Evolutionary conservation across 345 rosid genomes (phyloP).

Genomic region (Bruguiera sexangula): DNA sequence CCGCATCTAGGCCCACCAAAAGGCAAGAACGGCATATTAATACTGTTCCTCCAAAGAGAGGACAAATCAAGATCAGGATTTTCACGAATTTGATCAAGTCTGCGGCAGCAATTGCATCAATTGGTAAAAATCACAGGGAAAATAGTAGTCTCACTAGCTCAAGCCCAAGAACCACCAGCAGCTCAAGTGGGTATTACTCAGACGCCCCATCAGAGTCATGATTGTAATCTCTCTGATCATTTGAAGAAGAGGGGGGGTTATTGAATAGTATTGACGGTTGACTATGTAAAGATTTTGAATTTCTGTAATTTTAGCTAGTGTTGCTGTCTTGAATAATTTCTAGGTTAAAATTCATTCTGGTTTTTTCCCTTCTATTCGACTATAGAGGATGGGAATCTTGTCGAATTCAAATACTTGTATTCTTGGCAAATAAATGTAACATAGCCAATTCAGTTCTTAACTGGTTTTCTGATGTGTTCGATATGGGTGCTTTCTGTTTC

Average conservation of each 20-base stretch:
- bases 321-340: no score
- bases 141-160: neutral
- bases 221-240: neutral
- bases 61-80: conserved; percentile 22
- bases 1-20: neutral
- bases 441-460: no score
- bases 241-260: neutral
- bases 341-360: no score
- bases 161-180: conserved; percentile 7
- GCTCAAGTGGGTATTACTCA: conserved; percentile 8
- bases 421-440: no score
- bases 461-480: no score
- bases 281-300: no score
- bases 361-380: no score
- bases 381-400: no score
- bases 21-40: neutral
- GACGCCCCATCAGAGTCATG: neutral
- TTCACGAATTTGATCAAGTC: conserved; percentile 9
- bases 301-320: neutral
- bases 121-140: neutral
- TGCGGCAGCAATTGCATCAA: neutral
- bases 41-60: conserved; percentile 22
- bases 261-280: neutral
- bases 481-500: no score
- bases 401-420: no score